Evolutionary conservation across 1,284 basidiomycete species (phyloP), one percentile per base, ranked within the genome.

Genomic region (Fomitiporia mediterranea): DNA sequence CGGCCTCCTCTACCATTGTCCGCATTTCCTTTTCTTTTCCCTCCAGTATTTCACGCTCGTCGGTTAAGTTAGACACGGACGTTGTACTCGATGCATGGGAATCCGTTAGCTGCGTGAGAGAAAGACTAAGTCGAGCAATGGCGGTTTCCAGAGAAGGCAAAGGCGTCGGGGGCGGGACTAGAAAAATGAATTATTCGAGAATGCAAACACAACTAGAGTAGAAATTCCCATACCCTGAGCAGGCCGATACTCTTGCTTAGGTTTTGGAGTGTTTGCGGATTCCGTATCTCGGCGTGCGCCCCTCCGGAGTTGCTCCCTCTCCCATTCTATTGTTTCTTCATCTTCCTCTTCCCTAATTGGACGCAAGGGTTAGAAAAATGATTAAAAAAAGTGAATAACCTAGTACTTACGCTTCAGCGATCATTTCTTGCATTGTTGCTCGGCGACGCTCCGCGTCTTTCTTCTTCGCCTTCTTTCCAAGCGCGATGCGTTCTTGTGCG

Each of bases 321-420:
- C 94, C 95, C 94, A 98, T 71, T 94, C 89, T 19, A 79, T 74
- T 0, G 86, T 85, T 70, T 98, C 94, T 66, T 97, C 94, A 53
- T 93, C 92, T 58, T 89, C 83, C 59, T 89, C 90, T 62, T 86
- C 89, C 2, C 89, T 92, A 60, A 37, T 52, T 34, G 49, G 8
- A 52, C 43, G 37, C 48, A n/a, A n/a, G n/a, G n/a, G n/a, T n/a
- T n/a, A n/a, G 19, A 60, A 57, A 59, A 35, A 17, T 30, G 9
- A 53, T 67, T 44, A 66, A 57, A 51, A 35, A 51, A 15, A 17
- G 5, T 39, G 17, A 32, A n/a, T 54, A 57, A 43, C 15, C 44
- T 35, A 2, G 58, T 38, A 78, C 89, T 57, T 70, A 93, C 86
- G 83, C 84, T 58, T 96, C 93, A 6, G 82, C 84, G 56, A 97